Conservation (phyloP, 2,329 filamentous ascomycete species). For the Ophiostoma montium region DNA sequence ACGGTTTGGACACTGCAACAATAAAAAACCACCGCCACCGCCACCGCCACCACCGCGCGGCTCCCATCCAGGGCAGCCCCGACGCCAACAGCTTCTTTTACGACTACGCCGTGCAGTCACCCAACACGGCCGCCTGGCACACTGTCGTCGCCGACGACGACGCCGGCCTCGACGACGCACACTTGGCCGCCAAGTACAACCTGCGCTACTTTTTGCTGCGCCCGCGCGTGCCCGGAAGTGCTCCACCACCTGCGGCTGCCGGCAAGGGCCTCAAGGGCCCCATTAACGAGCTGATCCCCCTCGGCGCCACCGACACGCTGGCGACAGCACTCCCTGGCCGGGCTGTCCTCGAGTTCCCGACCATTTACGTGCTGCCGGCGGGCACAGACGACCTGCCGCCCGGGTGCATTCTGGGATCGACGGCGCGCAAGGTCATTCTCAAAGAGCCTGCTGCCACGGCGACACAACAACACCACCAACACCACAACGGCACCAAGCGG, state of each 20-base stretch:
- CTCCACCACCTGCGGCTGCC: not conserved
- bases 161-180: constrained; percentile 12
- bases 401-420: constrained; percentile 14
- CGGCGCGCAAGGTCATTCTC: constrained; percentile 9
- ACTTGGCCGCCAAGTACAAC: constrained; percentile 7
- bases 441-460: not conserved
- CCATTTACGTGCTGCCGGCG: constrained; percentile 43
- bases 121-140: constrained; percentile 16
- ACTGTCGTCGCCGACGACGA: constrained; percentile 3
- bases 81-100: constrained; percentile 3
- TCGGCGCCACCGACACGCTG: constrained; percentile 34
- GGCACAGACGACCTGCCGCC: constrained; percentile 12
- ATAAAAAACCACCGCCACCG: no score
- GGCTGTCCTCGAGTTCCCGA: constrained; percentile 57
- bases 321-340: constrained; percentile 37
- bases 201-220: constrained; percentile 19
- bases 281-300: constrained; percentile 33
- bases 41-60: not conserved
- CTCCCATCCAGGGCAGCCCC: not conserved
- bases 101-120: constrained; percentile 15
- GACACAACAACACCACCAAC: no score
- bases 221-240: not conserved
- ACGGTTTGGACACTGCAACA: no score
- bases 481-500: not conserved
- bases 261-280: not conserved